Conservation (phyloP, 2,329 filamentous ascomycete genomes). For the Elsinoe batatas region DNA sequence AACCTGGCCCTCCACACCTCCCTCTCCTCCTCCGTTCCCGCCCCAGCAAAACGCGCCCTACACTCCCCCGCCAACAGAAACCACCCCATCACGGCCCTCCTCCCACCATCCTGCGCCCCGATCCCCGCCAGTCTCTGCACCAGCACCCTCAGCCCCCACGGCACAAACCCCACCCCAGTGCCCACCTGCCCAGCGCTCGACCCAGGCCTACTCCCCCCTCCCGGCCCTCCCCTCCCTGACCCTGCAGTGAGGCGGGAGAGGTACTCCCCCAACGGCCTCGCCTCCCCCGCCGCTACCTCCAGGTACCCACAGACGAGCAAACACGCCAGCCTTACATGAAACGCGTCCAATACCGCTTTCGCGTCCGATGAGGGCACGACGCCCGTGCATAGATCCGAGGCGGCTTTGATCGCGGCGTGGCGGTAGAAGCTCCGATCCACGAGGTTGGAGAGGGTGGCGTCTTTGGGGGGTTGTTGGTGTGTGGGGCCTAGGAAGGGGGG, state of each 20-base stretch:
- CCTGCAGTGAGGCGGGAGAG: slow-evolving; percentile 19
- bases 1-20: slow-evolving; percentile 63
- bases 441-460: slow-evolving; percentile 58
- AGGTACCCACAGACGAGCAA: slow-evolving; percentile 66
- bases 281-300: slow-evolving; percentile 48
- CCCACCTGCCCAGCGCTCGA: slow-evolving; percentile 40
- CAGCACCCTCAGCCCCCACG: slow-evolving; percentile 78
- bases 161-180: slow-evolving; percentile 49
- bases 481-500: slow-evolving; percentile 59
- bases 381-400: slow-evolving; percentile 31
- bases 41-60: slow-evolving; percentile 19
- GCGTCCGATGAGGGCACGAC: slow-evolving; percentile 46
- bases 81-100: slow-evolving; percentile 78
- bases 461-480: slow-evolving; percentile 52
- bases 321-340: slow-evolving; percentile 74
- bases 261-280: slow-evolving; percentile 52
- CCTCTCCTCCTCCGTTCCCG: slow-evolving; percentile 40
- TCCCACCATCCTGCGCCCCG: slow-evolving; percentile 72
- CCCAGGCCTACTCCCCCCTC: slow-evolving; percentile 37
- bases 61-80: slow-evolving; percentile 59
- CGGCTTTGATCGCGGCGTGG: slow-evolving; percentile 38
- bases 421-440: slow-evolving; percentile 68
- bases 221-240: not conserved
- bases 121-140: slow-evolving; percentile 76
- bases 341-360: slow-evolving; percentile 59